phyloP scores from a whole-genome alignment of 2,329 filamentous ascomycete genomes.

The Alternaria brassicae region DNA sequence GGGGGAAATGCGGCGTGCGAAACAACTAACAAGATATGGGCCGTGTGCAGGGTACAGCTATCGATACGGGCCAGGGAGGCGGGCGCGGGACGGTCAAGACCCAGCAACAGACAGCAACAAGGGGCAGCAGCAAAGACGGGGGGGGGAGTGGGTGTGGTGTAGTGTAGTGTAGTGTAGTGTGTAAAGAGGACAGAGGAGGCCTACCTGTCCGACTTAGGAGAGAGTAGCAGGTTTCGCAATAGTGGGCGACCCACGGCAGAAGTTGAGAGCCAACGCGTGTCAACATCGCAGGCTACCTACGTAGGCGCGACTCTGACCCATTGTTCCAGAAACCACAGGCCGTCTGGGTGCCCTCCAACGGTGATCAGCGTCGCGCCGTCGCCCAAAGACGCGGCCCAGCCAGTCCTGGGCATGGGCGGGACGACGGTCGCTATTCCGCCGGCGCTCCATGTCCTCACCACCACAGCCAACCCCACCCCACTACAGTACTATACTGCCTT shows the following conservation, averaged over 20 bases:
- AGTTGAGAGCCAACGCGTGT: conserved; percentile 16
- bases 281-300: conserved; percentile 5
- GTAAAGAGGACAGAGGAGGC: neutral
- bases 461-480: conserved; percentile 10
- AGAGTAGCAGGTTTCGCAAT: conserved; percentile 7
- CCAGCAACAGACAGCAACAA: neutral
- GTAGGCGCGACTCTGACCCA: conserved; percentile 18
- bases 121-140: neutral
- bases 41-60: conserved; percentile 22
- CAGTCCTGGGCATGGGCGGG: conserved; percentile 6
- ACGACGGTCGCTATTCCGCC: conserved; percentile 4
- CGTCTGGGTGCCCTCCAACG: conserved; percentile 9
- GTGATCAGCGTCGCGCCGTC: conserved; percentile 6
- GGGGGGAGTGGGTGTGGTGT: no score
- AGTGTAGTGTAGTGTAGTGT: no score
- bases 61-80: conserved; percentile 26
- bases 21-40: conserved; percentile 26
- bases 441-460: conserved; percentile 4
- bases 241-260: conserved; percentile 8
- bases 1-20: conserved; percentile 16
- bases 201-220: neutral
- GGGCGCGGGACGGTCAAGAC: conserved; percentile 19
- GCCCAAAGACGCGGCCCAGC: conserved; percentile 1
- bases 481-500: neutral
- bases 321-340: conserved; percentile 12